Percentiles rank a stretch among this genome's conserved stretches.
Conservation (phyloP, 306 rosid species). For the Dryas alaskensis region DNA sequence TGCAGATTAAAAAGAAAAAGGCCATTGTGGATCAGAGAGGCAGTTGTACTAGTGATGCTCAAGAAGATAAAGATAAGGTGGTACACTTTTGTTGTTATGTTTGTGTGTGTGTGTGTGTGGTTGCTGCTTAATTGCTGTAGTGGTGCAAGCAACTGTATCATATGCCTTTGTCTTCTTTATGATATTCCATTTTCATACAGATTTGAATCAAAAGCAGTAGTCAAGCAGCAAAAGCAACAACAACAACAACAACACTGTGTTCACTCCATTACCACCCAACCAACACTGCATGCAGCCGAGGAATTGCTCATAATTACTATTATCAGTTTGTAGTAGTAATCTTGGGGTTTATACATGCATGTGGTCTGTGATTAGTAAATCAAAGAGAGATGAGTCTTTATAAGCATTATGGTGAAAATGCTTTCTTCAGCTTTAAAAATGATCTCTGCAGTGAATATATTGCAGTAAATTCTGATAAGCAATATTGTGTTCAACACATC, state of each 20-base stretch:
- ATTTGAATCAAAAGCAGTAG: constrained; percentile 12
- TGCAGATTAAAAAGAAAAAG: constrained; percentile 22
- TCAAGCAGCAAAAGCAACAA: not conserved
- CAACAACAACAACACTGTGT: not conserved
- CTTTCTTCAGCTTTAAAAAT: too few relatives aligned
- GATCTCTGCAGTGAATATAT: too few relatives aligned
- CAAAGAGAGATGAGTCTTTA: too few relatives aligned
- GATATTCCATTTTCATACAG: constrained; percentile 23
- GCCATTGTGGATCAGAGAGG: not conserved
- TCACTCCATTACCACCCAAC: constrained; percentile 21
- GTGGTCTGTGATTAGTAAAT: too few relatives aligned
- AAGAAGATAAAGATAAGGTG: constrained; percentile 49
- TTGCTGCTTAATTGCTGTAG: constrained; percentile 13
- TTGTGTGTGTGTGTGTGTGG: not conserved
- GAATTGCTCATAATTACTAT: not conserved
- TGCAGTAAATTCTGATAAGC: too few relatives aligned
- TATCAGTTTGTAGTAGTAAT: too few relatives aligned
- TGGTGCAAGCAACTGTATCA: constrained; percentile 29
- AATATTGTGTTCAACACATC: too few relatives aligned
- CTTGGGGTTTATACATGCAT: too few relatives aligned
- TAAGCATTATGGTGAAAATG: too few relatives aligned
- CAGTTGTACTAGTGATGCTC: constrained; percentile 11
- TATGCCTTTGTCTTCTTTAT: constrained; percentile 27
- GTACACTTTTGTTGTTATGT: constrained; percentile 16
- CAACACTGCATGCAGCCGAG: not conserved